phyloP scores from a whole-genome alignment of 2,329 filamentous ascomycete genomes.

The Orbilia blumenaviensis region DNA sequence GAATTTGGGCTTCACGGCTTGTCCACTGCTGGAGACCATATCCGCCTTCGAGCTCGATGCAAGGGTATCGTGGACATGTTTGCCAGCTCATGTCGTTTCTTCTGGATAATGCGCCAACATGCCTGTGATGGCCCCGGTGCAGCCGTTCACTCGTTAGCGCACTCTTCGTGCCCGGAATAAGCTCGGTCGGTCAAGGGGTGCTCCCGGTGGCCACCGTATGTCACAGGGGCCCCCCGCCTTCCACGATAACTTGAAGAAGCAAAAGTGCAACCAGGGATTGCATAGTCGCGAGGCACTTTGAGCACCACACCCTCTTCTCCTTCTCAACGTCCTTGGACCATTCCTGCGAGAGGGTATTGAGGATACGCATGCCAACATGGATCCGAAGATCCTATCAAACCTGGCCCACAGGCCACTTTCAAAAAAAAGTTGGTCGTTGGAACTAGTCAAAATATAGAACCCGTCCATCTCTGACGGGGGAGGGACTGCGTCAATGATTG shows the following conservation, averaged over 20 bases:
- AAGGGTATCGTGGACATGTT: slow-evolving; percentile 22
- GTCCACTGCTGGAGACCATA: slow-evolving; percentile 17
- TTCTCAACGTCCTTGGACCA: background rate
- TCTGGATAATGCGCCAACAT: slow-evolving; percentile 37
- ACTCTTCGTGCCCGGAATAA: background rate
- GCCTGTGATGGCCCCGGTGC: slow-evolving; percentile 8
- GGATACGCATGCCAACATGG: slow-evolving; percentile 34
- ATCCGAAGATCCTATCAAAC: slow-evolving; percentile 36
- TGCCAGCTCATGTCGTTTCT: slow-evolving; percentile 5
- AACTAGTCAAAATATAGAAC: slow-evolving; percentile 34
- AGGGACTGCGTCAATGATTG: slow-evolving; percentile 38
- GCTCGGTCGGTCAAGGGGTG: background rate
- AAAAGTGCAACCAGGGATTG: slow-evolving; percentile 7
- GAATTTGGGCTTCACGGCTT: slow-evolving; percentile 1
- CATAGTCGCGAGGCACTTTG: slow-evolving; percentile 45
- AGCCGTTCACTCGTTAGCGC: slow-evolving; percentile 38
- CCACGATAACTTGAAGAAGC: slow-evolving; percentile 33
- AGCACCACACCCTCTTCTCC: slow-evolving; percentile 33
- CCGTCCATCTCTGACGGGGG: slow-evolving; percentile 11
- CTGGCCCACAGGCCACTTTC: slow-evolving; percentile 8
- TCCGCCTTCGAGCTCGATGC: slow-evolving; percentile 23
- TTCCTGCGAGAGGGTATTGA: slow-evolving; percentile 17
- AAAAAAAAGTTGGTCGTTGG: slow-evolving; percentile 45
- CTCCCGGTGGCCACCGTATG: slow-evolving; percentile 19
- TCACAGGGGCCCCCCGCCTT: slow-evolving; percentile 8